These are phyloP conservation scores for Vitis labrusca DNA, from an alignment of 164 flowering plant species.

Conservation along the genomic window DNA sequence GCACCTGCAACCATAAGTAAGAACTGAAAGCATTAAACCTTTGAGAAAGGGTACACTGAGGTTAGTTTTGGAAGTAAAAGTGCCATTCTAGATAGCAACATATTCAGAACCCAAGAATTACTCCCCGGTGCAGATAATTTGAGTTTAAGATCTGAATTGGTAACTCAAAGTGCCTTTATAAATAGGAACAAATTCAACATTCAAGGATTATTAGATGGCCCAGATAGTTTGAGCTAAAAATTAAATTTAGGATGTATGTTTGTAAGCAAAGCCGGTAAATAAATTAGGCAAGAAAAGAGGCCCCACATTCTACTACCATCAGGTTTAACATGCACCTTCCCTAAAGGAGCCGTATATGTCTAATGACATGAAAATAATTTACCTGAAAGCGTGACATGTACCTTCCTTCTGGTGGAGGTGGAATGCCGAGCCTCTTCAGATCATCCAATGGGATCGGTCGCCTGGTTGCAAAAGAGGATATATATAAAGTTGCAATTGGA, in stretches of 20 bases:
- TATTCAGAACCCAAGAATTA: not conserved
- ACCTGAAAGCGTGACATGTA: conserved; percentile 91
- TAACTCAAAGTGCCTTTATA: too few species aligned
- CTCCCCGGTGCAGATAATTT: not conserved
- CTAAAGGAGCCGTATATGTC: not conserved
- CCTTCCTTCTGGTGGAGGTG: conserved; percentile 93
- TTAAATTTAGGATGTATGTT: too few species aligned
- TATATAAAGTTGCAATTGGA: not conserved
- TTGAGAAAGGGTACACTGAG: not conserved
- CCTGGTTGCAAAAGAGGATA: conserved; percentile 32
- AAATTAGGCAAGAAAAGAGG: too few species aligned
- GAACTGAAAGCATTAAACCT: not conserved
- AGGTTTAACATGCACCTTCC: too few species aligned
- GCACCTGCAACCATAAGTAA: conserved; percentile 46
- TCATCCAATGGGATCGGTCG: conserved; percentile 79
- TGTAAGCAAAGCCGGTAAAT: too few species aligned
- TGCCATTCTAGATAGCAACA: not conserved
- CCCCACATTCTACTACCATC: too few species aligned
- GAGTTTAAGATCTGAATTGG: not conserved
- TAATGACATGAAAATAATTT: not conserved
- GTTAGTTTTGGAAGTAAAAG: too few species aligned
- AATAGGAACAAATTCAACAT: too few species aligned
- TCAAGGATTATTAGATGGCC: too few species aligned
- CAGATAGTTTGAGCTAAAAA: too few species aligned
- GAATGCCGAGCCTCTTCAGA: conserved; percentile 83